Percentiles rank a stretch among this genome's conserved stretches.
These are phyloP conservation scores for Gastrodia elata DNA, from an alignment of 106 monocot species.

Conservation along the genomic window DNA sequence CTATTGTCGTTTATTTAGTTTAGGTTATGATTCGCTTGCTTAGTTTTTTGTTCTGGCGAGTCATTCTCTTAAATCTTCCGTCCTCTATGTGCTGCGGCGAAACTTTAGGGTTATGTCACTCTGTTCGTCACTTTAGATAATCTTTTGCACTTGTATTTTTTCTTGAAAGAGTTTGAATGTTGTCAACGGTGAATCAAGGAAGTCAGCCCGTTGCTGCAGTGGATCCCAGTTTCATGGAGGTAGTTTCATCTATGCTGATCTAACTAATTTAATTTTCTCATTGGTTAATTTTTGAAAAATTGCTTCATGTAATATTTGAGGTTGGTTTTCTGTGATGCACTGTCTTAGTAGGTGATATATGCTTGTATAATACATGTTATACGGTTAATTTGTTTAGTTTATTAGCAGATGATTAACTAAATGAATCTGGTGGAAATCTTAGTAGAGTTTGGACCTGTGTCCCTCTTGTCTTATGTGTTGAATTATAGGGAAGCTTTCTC, in stretches of 20 bases:
- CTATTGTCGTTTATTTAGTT: background rate
- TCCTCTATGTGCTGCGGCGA: background rate
- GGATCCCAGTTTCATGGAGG: conserved; percentile 1
- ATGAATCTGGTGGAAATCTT: background rate
- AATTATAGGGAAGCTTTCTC: background rate
- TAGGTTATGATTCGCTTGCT: background rate
- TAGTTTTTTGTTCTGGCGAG: background rate
- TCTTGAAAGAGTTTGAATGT: background rate
- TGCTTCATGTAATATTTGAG: background rate
- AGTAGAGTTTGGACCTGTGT: background rate
- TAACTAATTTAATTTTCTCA: background rate
- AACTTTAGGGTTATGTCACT: background rate
- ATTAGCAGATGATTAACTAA: background rate
- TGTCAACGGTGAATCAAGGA: background rate
- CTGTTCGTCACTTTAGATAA: background rate
- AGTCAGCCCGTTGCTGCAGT: background rate
- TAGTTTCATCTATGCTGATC: background rate
- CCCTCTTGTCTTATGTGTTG: background rate
- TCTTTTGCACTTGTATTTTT: background rate
- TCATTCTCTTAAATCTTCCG: background rate
- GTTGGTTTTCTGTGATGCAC: background rate
- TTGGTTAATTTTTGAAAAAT: background rate
- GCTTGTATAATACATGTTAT: background rate
- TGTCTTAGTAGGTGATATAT: background rate
- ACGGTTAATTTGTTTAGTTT: background rate